Conservation (phyloP, 352 stramenopile species). For the Phytopythium mirpurense region DNA sequence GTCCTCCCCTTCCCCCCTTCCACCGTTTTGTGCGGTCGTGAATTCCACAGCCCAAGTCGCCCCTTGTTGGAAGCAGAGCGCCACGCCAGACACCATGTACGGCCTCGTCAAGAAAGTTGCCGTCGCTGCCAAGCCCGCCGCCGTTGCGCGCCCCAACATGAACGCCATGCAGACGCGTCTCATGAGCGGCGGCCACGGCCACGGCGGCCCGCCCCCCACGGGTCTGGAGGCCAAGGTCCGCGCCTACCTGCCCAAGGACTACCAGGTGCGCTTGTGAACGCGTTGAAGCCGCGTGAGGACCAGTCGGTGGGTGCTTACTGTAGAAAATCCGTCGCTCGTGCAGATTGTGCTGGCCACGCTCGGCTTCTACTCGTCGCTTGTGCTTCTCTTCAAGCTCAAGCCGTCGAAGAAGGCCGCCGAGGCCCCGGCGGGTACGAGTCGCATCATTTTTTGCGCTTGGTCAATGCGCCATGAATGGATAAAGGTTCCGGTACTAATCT, state of each 20-base stretch:
- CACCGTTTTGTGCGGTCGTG: conserved; percentile 2
- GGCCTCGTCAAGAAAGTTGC: conserved; percentile 74
- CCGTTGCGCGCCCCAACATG: conserved; percentile 17
- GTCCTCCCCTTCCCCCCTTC: not conserved
- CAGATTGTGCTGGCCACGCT: conserved; percentile 79
- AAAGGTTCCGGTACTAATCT: too few species aligned
- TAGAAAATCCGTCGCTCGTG: not conserved
- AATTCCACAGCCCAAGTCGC: conserved; percentile 4
- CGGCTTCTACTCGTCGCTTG: conserved; percentile 73
- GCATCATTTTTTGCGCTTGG: too few species aligned
- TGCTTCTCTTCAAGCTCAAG: conserved; percentile 84
- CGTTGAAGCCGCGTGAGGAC: not conserved
- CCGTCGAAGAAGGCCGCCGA: conserved; percentile 71
- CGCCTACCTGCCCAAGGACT: conserved; percentile 78
- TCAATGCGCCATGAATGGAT: too few species aligned
- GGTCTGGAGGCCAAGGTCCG: conserved; percentile 84
- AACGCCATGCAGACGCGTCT: conserved; percentile 56
- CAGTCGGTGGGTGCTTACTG: not conserved
- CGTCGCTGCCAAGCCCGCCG: conserved; percentile 37
- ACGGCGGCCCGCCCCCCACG: conserved; percentile 49
- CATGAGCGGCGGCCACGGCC: conserved; percentile 66
- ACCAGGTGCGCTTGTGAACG: conserved; percentile 50
- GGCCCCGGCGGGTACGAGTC: conserved; percentile 45
- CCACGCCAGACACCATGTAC: conserved; percentile 41
- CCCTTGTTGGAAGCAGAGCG: not conserved